These are phyloP conservation scores for Verbena officinalis DNA, from an alignment of 257 asterid genomes.

Conservation along the genomic window DNA sequence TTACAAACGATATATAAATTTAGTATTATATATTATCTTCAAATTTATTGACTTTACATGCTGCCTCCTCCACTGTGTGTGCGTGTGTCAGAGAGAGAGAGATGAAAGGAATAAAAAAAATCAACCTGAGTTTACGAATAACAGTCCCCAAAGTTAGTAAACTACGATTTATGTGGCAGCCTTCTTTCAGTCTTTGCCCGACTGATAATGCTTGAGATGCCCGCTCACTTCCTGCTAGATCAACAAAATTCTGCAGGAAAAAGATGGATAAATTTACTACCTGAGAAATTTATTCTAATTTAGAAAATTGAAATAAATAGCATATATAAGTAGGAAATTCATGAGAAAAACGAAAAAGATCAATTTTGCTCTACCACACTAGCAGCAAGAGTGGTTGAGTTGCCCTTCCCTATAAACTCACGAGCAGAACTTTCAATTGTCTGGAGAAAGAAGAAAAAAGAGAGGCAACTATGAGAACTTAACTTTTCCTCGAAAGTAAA, in stretches of 20 bases:
- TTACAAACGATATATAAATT: no score
- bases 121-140: slow-evolving; percentile 92
- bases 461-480: slow-evolving; percentile 12
- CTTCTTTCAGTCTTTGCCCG: slow-evolving; percentile 98
- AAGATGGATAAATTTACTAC: slow-evolving; percentile 22
- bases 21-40: no score
- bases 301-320: slow-evolving; percentile 11
- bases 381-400: slow-evolving; percentile 96
- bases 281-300: neutral
- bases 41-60: no score
- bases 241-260: slow-evolving; percentile 91
- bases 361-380: slow-evolving; percentile 72
- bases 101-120: slow-evolving; percentile 15
- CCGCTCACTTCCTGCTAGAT: slow-evolving; percentile 98
- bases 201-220: slow-evolving; percentile 96
- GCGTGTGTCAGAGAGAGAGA: neutral
- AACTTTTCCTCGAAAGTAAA: neutral
- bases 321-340: slow-evolving; percentile 24
- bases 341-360: slow-evolving; percentile 25
- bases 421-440: slow-evolving; percentile 98
- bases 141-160: slow-evolving; percentile 88
- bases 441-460: slow-evolving; percentile 47
- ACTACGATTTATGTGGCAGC: slow-evolving; percentile 99
- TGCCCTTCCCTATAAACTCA: slow-evolving; percentile 92
- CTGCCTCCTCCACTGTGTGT: no score